phyloP scores from a whole-genome alignment of 2,329 filamentous ascomycete genomes.

The Penicillium sp. region DNA sequence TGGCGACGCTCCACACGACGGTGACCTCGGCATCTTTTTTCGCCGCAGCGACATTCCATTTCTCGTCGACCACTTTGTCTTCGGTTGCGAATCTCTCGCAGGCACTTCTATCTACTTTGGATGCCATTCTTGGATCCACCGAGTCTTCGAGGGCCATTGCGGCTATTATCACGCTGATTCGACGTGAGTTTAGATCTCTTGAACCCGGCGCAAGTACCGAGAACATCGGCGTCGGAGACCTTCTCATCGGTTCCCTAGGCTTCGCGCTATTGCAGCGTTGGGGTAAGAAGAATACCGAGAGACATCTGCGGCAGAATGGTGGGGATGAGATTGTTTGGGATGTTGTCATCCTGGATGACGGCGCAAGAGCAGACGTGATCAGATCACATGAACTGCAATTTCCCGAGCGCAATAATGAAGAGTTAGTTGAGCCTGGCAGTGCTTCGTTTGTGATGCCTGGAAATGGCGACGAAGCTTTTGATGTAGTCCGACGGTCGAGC shows the following conservation, averaged over 20 bases:
- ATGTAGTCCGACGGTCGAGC: constrained; percentile 34
- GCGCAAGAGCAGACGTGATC: constrained; percentile 46
- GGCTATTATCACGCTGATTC: constrained; percentile 46
- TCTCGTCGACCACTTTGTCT: constrained; percentile 43
- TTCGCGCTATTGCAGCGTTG: constrained; percentile 48
- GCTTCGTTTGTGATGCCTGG: constrained; percentile 48
- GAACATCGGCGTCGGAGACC: constrained; percentile 42
- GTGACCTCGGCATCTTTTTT: constrained; percentile 48
- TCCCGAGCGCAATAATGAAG: constrained; percentile 39
- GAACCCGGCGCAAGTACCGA: constrained; percentile 31
- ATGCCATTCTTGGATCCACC: constrained; percentile 48
- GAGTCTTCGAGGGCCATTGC: constrained; percentile 49
- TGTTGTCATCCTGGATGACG: constrained; percentile 47
- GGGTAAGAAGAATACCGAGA: constrained; percentile 44
- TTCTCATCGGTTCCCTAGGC: constrained; percentile 43
- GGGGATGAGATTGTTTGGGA: constrained; percentile 48
- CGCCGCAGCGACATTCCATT: constrained; percentile 45
- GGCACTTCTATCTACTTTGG: constrained; percentile 43
- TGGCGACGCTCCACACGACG: constrained; percentile 43
- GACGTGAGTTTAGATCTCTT: constrained; percentile 42
- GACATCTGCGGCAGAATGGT: constrained; percentile 38
- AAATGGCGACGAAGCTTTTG: constrained; percentile 36
- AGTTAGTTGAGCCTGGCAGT: constrained; percentile 48
- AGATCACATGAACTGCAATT: constrained; percentile 38
- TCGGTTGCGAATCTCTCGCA: constrained; percentile 44